A percentile compares a stretch with the other conserved stretches of the same genome.
phyloP scores from a whole-genome alignment of 148 eudicot species.

The Camellia japonica region DNA sequence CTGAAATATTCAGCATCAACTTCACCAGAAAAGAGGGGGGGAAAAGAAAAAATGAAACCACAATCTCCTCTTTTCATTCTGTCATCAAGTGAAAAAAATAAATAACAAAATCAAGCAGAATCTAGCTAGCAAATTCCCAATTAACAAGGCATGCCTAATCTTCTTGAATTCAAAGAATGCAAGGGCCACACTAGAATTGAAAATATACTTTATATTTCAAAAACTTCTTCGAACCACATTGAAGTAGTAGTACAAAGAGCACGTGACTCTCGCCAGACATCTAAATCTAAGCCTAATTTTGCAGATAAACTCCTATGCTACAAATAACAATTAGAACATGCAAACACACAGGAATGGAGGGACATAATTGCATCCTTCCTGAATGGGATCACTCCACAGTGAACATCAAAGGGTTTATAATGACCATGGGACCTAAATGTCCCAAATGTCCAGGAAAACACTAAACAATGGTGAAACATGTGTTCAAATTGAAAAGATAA shows the following conservation, averaged over 20 bases:
- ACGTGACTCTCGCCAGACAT: neutral
- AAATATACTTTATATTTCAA: neutral
- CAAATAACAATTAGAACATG: neutral
- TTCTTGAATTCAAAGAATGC: neutral
- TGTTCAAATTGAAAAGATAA: conserved; percentile 12
- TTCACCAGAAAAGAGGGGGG: too few relatives aligned
- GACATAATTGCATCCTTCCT: neutral
- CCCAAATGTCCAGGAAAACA: neutral
- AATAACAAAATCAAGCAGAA: too few relatives aligned
- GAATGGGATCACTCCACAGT: neutral
- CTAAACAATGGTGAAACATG: neutral
- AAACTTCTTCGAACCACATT: neutral
- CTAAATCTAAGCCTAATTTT: neutral
- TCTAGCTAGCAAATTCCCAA: neutral
- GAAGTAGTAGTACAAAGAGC: neutral
- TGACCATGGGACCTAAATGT: neutral
- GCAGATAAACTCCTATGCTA: neutral
- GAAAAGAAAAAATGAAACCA: too few relatives aligned
- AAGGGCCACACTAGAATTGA: neutral
- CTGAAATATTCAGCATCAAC: too few relatives aligned
- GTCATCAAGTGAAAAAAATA: neutral
- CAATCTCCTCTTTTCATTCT: neutral
- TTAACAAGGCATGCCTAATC: neutral
- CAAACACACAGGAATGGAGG: neutral
- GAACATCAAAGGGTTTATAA: neutral